A percentile compares a stretch with the other conserved stretches of the same genome.
These are phyloP conservation scores for Coniosporium apollinis DNA, from an alignment of 495 filamentous ascomycete genomes.

Conservation along the genomic window DNA sequence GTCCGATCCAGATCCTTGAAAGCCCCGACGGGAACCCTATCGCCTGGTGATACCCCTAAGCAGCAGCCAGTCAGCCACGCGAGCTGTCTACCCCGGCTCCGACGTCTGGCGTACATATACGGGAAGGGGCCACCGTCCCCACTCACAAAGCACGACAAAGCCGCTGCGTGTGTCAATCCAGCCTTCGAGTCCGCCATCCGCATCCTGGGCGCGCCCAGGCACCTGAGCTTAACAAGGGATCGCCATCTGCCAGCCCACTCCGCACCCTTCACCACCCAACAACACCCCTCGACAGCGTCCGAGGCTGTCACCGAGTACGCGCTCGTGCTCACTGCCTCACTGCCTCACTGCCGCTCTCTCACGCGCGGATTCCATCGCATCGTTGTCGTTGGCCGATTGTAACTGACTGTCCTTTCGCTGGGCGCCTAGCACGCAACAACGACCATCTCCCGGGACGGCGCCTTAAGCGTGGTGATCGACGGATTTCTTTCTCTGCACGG, in stretches of 20 bases:
- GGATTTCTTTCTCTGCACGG: not conserved
- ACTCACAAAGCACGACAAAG: constrained; percentile 5
- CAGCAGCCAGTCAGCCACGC: constrained; percentile 8
- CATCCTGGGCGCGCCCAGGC: constrained; percentile 3
- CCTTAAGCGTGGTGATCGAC: not conserved
- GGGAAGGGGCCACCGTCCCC: constrained; percentile 3
- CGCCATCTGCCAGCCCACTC: constrained; percentile 4
- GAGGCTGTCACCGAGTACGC: constrained; percentile 3
- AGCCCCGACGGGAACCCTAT: not conserved
- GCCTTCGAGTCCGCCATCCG: constrained; percentile 14
- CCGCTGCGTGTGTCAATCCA: constrained; percentile 5
- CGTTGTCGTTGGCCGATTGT: not conserved
- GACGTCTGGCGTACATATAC: constrained; percentile 9
- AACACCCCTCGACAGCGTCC: constrained; percentile 8
- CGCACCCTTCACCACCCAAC: no score
- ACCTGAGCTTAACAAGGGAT: constrained; percentile 15
- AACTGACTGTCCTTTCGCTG: not conserved
- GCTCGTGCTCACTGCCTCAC: not conserved
- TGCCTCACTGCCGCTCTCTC: not conserved
- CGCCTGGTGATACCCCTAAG: constrained; percentile 2
- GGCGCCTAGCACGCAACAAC: not conserved
- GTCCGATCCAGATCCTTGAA: constrained; percentile 6
- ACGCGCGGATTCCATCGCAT: constrained; percentile 4
- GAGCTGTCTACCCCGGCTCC: constrained; percentile 1
- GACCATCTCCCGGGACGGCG: not conserved